Evolutionary conservation across 225 moss, liverwort and hornwort species (phyloP).

Genomic region (Sphagnum contortum): DNA sequence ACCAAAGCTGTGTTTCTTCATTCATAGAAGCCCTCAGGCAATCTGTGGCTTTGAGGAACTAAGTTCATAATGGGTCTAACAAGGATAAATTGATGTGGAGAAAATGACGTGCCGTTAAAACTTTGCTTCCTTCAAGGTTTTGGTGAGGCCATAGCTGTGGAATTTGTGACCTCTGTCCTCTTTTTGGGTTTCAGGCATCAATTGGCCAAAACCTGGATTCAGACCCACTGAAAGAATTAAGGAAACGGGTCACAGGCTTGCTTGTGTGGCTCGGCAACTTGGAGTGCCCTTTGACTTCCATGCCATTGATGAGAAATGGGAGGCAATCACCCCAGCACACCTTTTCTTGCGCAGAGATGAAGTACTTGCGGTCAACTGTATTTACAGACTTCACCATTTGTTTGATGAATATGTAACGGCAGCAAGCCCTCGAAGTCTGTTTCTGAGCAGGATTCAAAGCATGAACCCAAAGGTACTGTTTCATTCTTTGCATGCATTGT

Average conservation of each 20-base stretch:
- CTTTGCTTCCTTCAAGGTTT: too few relatives aligned
- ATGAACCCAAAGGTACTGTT: conserved; percentile 60
- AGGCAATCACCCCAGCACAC: conserved; percentile 57
- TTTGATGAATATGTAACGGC: conserved; percentile 83
- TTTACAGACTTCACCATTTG: conserved; percentile 73
- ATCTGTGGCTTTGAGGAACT: too few relatives aligned
- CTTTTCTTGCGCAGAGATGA: conserved; percentile 58
- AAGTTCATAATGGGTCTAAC: too few relatives aligned
- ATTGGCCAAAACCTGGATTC: conserved; percentile 82
- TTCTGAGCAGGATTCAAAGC: conserved; percentile 56
- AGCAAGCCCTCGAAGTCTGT: conserved; percentile 62
- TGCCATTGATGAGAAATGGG: conserved; percentile 93
- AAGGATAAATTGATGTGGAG: too few relatives aligned
- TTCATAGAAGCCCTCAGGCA: too few relatives aligned
- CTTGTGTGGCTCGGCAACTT: conserved; percentile 24
- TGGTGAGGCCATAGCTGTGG: too few relatives aligned
- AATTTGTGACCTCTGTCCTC: too few relatives aligned
- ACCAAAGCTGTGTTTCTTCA: too few relatives aligned
- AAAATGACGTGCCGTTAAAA: too few relatives aligned
- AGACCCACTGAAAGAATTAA: conserved; percentile 57
- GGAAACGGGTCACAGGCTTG: conserved; percentile 67
- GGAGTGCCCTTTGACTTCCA: conserved; percentile 75
- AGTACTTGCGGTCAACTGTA: conserved; percentile 62
- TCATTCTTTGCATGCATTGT: not conserved
- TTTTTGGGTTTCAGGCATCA: conserved; percentile 41